Evolutionary conservation across 495 filamentous ascomycete species (phyloP).

Genomic region (Penicillium soppii): DNA sequence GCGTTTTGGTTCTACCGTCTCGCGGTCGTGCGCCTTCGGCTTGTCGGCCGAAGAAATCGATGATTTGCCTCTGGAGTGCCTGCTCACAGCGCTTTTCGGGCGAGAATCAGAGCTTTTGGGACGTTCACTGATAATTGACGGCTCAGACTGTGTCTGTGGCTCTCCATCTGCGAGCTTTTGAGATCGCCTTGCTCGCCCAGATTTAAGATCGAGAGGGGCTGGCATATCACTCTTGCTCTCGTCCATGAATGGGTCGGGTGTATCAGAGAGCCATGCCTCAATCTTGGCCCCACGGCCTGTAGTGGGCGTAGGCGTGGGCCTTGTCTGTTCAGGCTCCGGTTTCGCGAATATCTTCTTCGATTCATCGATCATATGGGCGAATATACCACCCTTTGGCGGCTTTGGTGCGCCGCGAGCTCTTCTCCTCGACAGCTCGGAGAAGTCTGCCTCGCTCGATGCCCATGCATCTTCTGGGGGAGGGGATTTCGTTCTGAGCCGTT

Average conservation of each 20-base stretch:
- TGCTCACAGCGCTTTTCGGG: slow-evolving; percentile 25
- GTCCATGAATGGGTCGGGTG: slow-evolving; percentile 71
- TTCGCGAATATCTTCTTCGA: slow-evolving; percentile 54
- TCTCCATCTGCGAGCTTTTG: slow-evolving; percentile 23
- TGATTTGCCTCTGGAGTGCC: slow-evolving; percentile 28
- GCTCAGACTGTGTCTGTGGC: slow-evolving; percentile 18
- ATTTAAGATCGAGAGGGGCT: slow-evolving; percentile 42
- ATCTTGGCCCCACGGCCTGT: slow-evolving; percentile 54
- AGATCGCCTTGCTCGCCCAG: slow-evolving; percentile 28
- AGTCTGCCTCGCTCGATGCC: slow-evolving; percentile 45
- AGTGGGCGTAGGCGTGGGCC: slow-evolving; percentile 38
- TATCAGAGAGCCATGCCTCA: slow-evolving; percentile 73
- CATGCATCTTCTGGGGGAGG: slow-evolving; percentile 36
- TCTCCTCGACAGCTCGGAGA: slow-evolving; percentile 43
- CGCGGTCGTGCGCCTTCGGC: slow-evolving; percentile 11
- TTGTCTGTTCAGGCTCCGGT: slow-evolving; percentile 51
- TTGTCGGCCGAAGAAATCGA: slow-evolving; percentile 13
- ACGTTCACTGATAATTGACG: slow-evolving; percentile 24
- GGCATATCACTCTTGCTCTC: slow-evolving; percentile 43
- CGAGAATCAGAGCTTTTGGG: slow-evolving; percentile 21
- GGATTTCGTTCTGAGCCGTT: slow-evolving; percentile 25
- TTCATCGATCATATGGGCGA: slow-evolving; percentile 50
- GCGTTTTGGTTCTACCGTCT: slow-evolving; percentile 5
- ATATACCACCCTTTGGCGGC: slow-evolving; percentile 46
- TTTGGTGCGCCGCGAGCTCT: slow-evolving; percentile 38